These are phyloP conservation scores for Mycocentrospora acerina DNA, from an alignment of 2,329 filamentous ascomycete species.

Conservation along the genomic window DNA sequence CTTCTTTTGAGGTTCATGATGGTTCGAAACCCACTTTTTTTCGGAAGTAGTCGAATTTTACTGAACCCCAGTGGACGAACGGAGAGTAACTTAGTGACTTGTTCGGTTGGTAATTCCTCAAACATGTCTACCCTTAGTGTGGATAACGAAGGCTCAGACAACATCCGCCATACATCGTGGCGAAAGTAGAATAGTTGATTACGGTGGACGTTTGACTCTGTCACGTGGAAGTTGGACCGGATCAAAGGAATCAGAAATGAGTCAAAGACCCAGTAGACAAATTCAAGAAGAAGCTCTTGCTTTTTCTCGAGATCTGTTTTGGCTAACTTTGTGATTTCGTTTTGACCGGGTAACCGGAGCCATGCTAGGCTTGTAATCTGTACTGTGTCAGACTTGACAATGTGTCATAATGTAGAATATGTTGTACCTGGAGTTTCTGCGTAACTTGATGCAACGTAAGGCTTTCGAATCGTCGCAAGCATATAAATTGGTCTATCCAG, in stretches of 20 bases:
- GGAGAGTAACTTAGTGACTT: conserved; percentile 60
- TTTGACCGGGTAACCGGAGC: conserved; percentile 62
- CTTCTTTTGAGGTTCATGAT: conserved; percentile 83
- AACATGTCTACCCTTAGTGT: conserved; percentile 73
- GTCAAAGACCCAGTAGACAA: conserved; percentile 91
- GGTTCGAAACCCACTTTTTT: conserved; percentile 71
- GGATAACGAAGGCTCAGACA: conserved; percentile 72
- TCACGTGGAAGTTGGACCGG: conserved; percentile 88
- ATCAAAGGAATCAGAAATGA: conserved; percentile 86
- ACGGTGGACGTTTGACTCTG: conserved; percentile 78
- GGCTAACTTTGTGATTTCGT: conserved; percentile 58
- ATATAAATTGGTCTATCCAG: conserved; percentile 76
- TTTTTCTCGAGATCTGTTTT: conserved; percentile 74
- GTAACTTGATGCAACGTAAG: conserved; percentile 76
- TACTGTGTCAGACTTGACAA: conserved; percentile 16
- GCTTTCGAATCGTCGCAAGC: conserved; percentile 76
- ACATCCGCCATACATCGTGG: conserved; percentile 82
- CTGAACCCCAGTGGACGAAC: conserved; percentile 72
- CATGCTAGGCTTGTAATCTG: conserved; percentile 71
- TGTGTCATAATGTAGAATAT: conserved; percentile 5
- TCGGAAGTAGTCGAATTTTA: conserved; percentile 79
- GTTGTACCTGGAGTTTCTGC: conserved; percentile 70
- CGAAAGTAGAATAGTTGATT: conserved; percentile 90
- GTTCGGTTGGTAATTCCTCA: conserved; percentile 66
- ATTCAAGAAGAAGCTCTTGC: conserved; percentile 75